These are phyloP conservation scores for Collybia sordida DNA, from an alignment of 768 basidiomycete species.

Conservation along the genomic window DNA sequence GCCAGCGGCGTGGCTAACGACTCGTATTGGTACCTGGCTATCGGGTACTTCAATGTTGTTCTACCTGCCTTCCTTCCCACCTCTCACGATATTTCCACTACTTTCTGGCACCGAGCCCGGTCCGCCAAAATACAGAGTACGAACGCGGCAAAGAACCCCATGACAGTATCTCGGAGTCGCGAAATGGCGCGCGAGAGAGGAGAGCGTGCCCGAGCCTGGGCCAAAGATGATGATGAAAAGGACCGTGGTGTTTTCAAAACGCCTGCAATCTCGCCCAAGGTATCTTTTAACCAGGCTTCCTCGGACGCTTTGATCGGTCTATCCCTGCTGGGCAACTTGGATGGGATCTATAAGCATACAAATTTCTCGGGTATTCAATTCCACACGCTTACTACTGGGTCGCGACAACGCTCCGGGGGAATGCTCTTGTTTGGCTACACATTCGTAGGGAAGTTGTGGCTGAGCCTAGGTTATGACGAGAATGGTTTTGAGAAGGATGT, in stretches of 20 bases:
- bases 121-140: constrained; percentile 68
- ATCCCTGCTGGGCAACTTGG: constrained; percentile 83
- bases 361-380: constrained; percentile 57
- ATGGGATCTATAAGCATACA: constrained; percentile 75
- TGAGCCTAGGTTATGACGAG: constrained; percentile 78
- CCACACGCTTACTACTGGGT: constrained; percentile 79
- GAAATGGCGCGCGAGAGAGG: constrained; percentile 69
- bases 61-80: constrained; percentile 72
- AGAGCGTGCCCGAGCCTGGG: constrained; percentile 62
- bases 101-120: constrained; percentile 77
- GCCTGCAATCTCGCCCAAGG: constrained; percentile 16
- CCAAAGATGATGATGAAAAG: constrained; percentile 72
- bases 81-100: constrained; percentile 34
- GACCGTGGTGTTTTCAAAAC: constrained; percentile 41
- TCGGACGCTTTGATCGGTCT: constrained; percentile 71
- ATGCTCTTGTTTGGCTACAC: constrained; percentile 86
- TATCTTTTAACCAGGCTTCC: constrained; percentile 33
- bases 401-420: constrained; percentile 73
- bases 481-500: constrained; percentile 67
- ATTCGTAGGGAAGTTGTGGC: constrained; percentile 71
- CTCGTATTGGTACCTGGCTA: constrained; percentile 82
- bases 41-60: constrained; percentile 80
- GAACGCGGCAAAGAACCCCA: constrained; percentile 59
- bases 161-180: constrained; percentile 59
- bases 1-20: constrained; percentile 42